Conservation (phyloP, 2,329 filamentous ascomycete genomes). For the Penicillium psychrosexuale region DNA sequence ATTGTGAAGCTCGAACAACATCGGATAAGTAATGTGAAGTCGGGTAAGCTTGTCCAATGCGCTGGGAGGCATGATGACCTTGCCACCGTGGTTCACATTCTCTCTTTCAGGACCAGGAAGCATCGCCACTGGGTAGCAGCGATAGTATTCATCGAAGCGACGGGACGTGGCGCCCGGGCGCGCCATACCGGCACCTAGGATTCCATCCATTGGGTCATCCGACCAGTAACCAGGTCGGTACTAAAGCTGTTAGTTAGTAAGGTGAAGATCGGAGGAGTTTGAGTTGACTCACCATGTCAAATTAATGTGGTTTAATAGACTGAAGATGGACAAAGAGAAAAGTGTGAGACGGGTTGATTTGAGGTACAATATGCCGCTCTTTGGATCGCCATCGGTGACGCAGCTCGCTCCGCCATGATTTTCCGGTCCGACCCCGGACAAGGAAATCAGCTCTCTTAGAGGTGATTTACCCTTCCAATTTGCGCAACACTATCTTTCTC, state of each 20-base stretch:
- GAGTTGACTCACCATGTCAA: conserved; percentile 26
- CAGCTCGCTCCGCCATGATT: conserved; percentile 38
- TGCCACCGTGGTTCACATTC: conserved; percentile 91
- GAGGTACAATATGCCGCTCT: conserved; percentile 9
- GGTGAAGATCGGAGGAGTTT: background rate
- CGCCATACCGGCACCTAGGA: conserved; percentile 55
- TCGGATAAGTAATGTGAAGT: conserved; percentile 93
- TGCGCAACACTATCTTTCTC: background rate
- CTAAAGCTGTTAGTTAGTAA: conserved; percentile 28
- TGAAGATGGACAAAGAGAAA: conserved; percentile 1
- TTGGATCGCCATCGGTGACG: conserved; percentile 34
- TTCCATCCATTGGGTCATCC: conserved; percentile 51
- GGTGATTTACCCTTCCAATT: conserved; percentile 6
- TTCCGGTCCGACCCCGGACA: conserved; percentile 41
- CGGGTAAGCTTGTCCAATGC: conserved; percentile 95
- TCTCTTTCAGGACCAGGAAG: conserved; percentile 83
- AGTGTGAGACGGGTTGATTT: background rate
- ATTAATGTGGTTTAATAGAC: background rate
- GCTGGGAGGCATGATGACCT: conserved; percentile 95
- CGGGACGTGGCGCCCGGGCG: conserved; percentile 54
- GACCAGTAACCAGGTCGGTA: conserved; percentile 51
- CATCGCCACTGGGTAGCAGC: conserved; percentile 95
- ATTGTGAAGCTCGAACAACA: conserved; percentile 95
- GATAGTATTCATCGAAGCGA: conserved; percentile 97
- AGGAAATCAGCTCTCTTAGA: conserved; percentile 1